Base-by-base conservation (phyloP, 192 early-diverging fungal species). In the Mortierella claussenii region DNA sequence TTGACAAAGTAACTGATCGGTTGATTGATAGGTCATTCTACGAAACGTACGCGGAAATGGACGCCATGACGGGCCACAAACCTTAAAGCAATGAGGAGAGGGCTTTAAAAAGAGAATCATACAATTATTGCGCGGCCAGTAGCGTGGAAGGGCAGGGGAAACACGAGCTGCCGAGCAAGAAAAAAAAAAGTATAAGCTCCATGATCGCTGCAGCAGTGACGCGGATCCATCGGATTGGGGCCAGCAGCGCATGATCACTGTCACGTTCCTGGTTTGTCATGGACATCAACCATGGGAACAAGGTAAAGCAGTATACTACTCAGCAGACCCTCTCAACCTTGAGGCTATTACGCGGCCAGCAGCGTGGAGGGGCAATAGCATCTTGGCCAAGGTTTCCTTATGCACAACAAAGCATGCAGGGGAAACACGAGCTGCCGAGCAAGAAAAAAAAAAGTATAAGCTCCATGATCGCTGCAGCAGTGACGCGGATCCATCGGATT, bases 311-410 rank as follows among this genome's bases (percentile, higher is more conserved):
- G 23, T 49, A 49, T 23, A 49, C 47, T 23, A 49, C 47, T 23
- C 47, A 20, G 47, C 47, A n/a, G 47, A 49, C 47, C 21, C 47
- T 49, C 47, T 49, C 47, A 49, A 49, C 12, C 47, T 23, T 49
- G 23, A 49, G 47, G 20, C 10, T 49, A 49, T 49, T 49, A 23
- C 47, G 47, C 47, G 47, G 47, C 47, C 47, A 49, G 47, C 20
- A 49, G n/a, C 47, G 20, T 49, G 47, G 47, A 49, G 47, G 47
- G 47, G 47, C 23, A 49, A 49, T 49, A 49, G 47, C 47, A 49
- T 49, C 47, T 49, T 49, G 47, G 23, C 23, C 47, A 23, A 49
- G 47, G 47, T 49, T 23, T n/a, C 23, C 21, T 49, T n/a, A 49
- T 49, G 47, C 47, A 49, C 47, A 49, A 49, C 12, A 49, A 23